Percentiles rank a stretch among this genome's conserved stretches.
These are phyloP conservation scores for Monosporascus sp. DNA, from an alignment of 2,329 filamentous ascomycete species.

Conservation along the genomic window DNA sequence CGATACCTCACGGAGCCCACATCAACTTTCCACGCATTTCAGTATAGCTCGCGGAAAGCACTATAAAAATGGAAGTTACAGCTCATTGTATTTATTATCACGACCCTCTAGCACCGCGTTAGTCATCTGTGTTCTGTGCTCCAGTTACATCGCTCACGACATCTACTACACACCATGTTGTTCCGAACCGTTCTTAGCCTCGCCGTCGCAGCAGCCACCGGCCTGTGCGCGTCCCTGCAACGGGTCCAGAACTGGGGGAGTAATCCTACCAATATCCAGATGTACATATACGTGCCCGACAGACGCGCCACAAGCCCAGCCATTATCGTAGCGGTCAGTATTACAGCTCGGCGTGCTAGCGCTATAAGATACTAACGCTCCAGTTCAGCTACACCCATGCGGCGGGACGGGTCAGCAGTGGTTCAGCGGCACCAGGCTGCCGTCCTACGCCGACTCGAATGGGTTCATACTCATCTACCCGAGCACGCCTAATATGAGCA, in stretches of 20 bases:
- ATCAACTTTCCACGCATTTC: no score
- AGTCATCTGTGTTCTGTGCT: no score
- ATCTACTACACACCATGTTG: no score
- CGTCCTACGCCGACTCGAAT: constrained; percentile 32
- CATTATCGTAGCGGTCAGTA: constrained; percentile 17
- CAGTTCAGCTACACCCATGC: constrained; percentile 11
- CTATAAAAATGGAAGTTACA: no score
- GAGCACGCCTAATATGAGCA: constrained; percentile 12
- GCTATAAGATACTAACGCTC: neutral
- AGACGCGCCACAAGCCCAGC: constrained; percentile 24
- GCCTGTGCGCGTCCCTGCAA: no score
- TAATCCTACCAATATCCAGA: constrained; percentile 35
- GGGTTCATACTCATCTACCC: constrained; percentile 38
- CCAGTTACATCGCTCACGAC: no score
- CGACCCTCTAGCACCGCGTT: no score
- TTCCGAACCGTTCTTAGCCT: no score
- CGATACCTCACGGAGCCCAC: no score
- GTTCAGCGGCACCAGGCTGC: constrained; percentile 10
- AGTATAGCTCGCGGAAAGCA: no score
- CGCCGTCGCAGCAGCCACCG: no score
- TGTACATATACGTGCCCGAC: constrained; percentile 41
- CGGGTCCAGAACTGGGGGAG: constrained; percentile 35
- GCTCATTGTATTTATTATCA: no score
- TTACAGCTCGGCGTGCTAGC: neutral
- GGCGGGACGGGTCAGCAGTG: constrained; percentile 9